Conservation (phyloP, 2,329 filamentous ascomycete genomes). For the Tolypocladium nubicola region DNA sequence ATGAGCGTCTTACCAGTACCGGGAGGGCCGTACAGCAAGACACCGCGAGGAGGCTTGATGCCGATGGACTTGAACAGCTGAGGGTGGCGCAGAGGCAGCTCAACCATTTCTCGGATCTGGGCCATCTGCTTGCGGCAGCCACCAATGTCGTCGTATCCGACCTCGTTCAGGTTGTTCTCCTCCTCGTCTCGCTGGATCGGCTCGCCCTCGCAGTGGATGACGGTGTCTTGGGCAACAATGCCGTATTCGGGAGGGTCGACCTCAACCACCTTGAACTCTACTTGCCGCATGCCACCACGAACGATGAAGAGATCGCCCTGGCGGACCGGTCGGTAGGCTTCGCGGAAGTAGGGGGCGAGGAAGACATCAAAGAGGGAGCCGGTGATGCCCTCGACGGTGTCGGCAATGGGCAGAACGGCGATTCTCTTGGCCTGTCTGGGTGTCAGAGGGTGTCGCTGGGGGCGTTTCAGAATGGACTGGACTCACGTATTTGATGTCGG, state of each 20-base stretch:
- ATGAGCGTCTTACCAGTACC: constrained; percentile 99
- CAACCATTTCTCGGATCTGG: constrained; percentile 96
- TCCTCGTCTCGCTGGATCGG: constrained; percentile 93
- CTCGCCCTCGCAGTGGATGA: constrained; percentile 91
- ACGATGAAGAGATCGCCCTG: constrained; percentile 98
- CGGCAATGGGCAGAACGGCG: constrained; percentile 93
- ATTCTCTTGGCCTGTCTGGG: constrained; percentile 81
- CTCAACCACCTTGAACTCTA: constrained; percentile 99
- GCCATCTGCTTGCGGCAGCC: constrained; percentile 99
- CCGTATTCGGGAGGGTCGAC: constrained; percentile 97
- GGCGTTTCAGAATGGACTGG: neutral
- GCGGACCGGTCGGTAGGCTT: constrained; percentile 93
- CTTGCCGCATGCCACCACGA: constrained; percentile 95
- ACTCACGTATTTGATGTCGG: constrained; percentile 99
- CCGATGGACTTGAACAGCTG: constrained; percentile 99
- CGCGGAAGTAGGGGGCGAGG: constrained; percentile 98
- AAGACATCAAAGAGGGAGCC: constrained; percentile 98
- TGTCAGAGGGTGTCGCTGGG: constrained; percentile 5
- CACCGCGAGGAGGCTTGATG: constrained; percentile 98
- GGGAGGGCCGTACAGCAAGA: constrained; percentile 89
- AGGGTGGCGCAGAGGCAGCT: constrained; percentile 90
- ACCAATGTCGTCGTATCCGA: constrained; percentile 98
- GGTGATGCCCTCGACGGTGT: constrained; percentile 95
- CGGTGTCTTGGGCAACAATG: constrained; percentile 96
- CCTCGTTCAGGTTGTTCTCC: constrained; percentile 98